phyloP scores from a whole-genome alignment of 1,284 basidiomycete species.

The Xanthoconium separans region DNA sequence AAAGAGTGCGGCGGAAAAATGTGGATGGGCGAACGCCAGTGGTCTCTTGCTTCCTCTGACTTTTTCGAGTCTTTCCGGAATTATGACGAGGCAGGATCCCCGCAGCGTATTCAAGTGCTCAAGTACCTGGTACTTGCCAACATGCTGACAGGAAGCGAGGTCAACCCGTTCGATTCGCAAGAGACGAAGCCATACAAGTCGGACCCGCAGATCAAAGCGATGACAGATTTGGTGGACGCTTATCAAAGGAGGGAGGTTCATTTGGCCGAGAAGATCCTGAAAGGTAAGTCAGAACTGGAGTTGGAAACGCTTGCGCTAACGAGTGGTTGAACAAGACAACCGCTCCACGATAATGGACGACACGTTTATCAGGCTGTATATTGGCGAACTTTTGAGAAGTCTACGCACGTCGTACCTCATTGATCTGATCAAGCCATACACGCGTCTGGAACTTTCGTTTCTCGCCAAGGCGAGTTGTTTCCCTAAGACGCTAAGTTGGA shows the following conservation, averaged over 20 bases:
- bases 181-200: conserved; percentile 99
- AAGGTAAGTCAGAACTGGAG: conserved; percentile 51
- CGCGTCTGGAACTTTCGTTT: conserved; percentile 87
- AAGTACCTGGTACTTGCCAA: conserved; percentile 98
- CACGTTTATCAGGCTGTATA: conserved; percentile 88
- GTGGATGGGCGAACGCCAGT: conserved; percentile 99
- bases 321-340: conserved; percentile 63
- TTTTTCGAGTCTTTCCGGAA: conserved; percentile 99
- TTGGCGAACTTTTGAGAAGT: conserved; percentile 92
- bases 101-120: conserved; percentile 95
- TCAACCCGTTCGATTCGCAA: conserved; percentile 99
- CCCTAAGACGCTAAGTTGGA: neutral
- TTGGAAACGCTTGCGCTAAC: neutral
- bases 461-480: conserved; percentile 70
- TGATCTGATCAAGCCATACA: conserved; percentile 97
- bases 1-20: conserved; percentile 99
- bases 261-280: conserved; percentile 91
- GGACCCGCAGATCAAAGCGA: conserved; percentile 94
- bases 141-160: conserved; percentile 97
- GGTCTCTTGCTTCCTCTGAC: conserved; percentile 95
- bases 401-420: conserved; percentile 95
- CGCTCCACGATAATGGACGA: conserved; percentile 94
- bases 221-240: conserved; percentile 96
- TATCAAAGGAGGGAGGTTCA: conserved; percentile 97
- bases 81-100: conserved; percentile 97